phyloP scores from a whole-genome alignment of 208 protist genomes.

The Vickermania spadyakhi region DNA sequence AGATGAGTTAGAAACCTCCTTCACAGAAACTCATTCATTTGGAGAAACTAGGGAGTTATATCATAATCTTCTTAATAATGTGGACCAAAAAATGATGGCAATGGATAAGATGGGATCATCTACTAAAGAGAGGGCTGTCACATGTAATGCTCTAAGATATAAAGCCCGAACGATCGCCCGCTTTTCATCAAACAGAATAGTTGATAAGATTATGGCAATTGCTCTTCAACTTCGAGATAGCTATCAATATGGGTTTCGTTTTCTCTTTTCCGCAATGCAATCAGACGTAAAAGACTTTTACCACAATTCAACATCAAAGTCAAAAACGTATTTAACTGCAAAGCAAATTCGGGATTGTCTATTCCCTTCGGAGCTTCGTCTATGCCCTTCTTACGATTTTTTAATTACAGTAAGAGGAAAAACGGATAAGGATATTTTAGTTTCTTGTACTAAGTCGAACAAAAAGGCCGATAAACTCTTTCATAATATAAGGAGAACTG shows the following conservation, averaged over 20 bases:
- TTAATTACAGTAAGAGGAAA: constrained; percentile 33
- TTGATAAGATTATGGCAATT: constrained; percentile 19
- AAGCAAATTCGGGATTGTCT: constrained; percentile 31
- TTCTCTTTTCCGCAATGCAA: constrained; percentile 20
- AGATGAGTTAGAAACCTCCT: background rate
- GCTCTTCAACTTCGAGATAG: constrained; percentile 49
- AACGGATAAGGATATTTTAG: constrained; percentile 36
- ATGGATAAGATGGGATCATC: background rate
- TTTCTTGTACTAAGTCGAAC: constrained; percentile 30
- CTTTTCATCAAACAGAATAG: constrained; percentile 18
- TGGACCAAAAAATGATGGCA: background rate
- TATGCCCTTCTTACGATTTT: constrained; percentile 62
- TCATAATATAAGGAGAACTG: background rate
- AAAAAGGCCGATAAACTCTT: constrained; percentile 16
- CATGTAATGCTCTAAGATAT: background rate
- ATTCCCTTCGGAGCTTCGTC: constrained; percentile 17
- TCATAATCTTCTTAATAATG: background rate
- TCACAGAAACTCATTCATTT: background rate
- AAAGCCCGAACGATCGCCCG: background rate
- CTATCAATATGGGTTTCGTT: constrained; percentile 41
- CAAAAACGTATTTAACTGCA: constrained; percentile 22
- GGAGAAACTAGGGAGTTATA: background rate
- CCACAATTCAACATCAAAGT: constrained; percentile 6
- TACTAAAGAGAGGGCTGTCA: background rate
- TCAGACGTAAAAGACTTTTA: constrained; percentile 25